Conservation (phyloP, 129 eudicot species). For the Flaveria sonorensis region DNA sequence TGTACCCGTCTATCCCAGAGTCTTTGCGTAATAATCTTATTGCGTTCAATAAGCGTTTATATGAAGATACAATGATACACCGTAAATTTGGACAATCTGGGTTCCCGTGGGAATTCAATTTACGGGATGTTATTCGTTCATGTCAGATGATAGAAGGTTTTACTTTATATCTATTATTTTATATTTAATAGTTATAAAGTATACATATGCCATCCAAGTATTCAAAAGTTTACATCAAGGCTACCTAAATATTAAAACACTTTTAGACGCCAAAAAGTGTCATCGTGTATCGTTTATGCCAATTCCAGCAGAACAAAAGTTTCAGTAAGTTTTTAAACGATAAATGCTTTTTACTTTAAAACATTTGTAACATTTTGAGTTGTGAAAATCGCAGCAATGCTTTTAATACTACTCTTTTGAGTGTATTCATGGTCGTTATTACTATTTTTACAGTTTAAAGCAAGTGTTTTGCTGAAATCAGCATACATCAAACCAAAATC, state of each 20-base stretch:
- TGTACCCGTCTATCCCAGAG: slow-evolving; percentile 60
- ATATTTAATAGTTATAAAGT: background rate
- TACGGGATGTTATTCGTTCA: slow-evolving; percentile 87
- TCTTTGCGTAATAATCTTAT: slow-evolving; percentile 55
- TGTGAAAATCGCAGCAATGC: background rate
- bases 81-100: slow-evolving; percentile 88
- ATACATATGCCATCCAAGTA: background rate
- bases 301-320: background rate
- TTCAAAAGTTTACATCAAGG: background rate
- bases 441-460: background rate
- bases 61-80: slow-evolving; percentile 75
- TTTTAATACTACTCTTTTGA: background rate
- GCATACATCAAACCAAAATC: background rate
- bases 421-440: background rate
- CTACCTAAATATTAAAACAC: background rate
- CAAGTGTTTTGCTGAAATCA: background rate
- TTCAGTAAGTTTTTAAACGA: background rate
- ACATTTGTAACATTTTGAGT: background rate
- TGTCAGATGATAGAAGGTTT: slow-evolving; percentile 82
- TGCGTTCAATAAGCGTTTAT: slow-evolving; percentile 61
- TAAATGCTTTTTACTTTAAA: background rate
- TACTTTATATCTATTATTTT: background rate
- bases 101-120: slow-evolving; percentile 98
- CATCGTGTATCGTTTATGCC: background rate
- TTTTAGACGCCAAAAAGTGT: background rate